Conservation (phyloP, 2,329 filamentous ascomycete genomes). For the Aspergillus hiratsukae region DNA sequence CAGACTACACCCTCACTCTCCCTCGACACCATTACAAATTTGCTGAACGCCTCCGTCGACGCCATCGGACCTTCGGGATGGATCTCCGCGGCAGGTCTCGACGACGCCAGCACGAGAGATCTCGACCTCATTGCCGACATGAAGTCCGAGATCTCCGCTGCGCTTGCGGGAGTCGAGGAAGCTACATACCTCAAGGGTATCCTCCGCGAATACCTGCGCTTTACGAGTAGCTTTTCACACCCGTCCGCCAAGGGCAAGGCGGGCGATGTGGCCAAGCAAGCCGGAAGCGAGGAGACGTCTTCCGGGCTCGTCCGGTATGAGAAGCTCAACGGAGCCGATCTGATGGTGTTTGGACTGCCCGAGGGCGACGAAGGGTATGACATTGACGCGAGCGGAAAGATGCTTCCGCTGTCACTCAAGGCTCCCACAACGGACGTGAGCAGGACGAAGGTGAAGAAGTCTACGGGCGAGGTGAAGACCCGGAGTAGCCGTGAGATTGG, state of each 20-base stretch:
- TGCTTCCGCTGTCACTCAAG: constrained; percentile 72
- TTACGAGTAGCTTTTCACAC: constrained; percentile 28
- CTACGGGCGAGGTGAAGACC: constrained; percentile 64
- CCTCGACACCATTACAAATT: constrained; percentile 36
- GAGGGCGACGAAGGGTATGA: constrained; percentile 27
- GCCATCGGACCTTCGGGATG: constrained; percentile 46
- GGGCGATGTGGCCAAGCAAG: constrained; percentile 10
- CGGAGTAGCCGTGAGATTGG: constrained; percentile 70
- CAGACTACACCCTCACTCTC: constrained; percentile 35
- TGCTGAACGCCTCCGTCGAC: constrained; percentile 44
- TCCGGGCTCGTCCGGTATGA: constrained; percentile 28
- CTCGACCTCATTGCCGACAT: constrained; percentile 45
- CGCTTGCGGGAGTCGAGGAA: constrained; percentile 45
- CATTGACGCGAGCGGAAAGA: constrained; percentile 33
- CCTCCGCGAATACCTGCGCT: constrained; percentile 44
- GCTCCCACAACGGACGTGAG: constrained; percentile 43
- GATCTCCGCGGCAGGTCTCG: constrained; percentile 36
- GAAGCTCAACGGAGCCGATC: constrained; percentile 38
- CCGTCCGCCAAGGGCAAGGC: constrained; percentile 7
- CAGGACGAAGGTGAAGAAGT: constrained; percentile 52
- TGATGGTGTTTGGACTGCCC: constrained; percentile 27
- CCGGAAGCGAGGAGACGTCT: constrained; percentile 7
- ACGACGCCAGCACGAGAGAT: constrained; percentile 33
- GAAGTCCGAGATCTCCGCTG: constrained; percentile 46
- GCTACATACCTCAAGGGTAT: constrained; percentile 45